Evolutionary conservation across 176 grass and related monocot genomes (phyloP).

Genomic region (Ensete glaucum): DNA sequence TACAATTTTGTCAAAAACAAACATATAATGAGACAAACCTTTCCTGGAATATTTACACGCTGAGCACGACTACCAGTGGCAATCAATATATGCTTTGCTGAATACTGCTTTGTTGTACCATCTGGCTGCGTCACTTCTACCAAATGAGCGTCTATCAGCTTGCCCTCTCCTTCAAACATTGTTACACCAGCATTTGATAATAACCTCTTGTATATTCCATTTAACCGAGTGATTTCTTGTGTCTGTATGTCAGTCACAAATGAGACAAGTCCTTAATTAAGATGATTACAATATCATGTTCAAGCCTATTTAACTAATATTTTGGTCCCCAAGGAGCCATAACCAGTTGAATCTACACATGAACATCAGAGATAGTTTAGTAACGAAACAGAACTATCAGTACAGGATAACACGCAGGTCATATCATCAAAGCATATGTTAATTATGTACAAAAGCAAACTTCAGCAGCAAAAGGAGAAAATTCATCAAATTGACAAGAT

Average conservation of each 20-base stretch:
- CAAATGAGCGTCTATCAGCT: slow-evolving; percentile 60
- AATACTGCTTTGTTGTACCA: slow-evolving; percentile 58
- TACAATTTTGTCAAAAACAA: too few relatives aligned
- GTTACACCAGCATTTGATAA: slow-evolving; percentile 59
- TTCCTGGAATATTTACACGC: slow-evolving; percentile 69
- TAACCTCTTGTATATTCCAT: slow-evolving; percentile 68
- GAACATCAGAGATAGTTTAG: neutral
- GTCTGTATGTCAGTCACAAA: slow-evolving; percentile 29
- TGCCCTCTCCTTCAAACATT: slow-evolving; percentile 83
- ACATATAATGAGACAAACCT: slow-evolving; percentile 36
- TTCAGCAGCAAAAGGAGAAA: neutral
- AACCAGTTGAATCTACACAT: neutral
- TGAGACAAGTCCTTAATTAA: neutral
- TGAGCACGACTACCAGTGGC: slow-evolving; percentile 75
- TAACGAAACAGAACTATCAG: too few relatives aligned
- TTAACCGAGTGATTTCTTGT: slow-evolving; percentile 78
- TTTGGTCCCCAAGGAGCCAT: too few relatives aligned
- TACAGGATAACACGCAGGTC: neutral
- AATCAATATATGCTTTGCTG: slow-evolving; percentile 66
- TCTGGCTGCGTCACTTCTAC: slow-evolving; percentile 59
- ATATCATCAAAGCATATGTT: neutral
- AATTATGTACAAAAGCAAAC: neutral
- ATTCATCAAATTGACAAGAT: too few relatives aligned
- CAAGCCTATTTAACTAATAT: too few relatives aligned
- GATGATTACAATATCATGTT: neutral